Percentiles rank a stretch among this genome's conserved stretches.
phyloP scores from a whole-genome alignment of 1,139 yeast genomes.

The Geotrichum restrictum region DNA sequence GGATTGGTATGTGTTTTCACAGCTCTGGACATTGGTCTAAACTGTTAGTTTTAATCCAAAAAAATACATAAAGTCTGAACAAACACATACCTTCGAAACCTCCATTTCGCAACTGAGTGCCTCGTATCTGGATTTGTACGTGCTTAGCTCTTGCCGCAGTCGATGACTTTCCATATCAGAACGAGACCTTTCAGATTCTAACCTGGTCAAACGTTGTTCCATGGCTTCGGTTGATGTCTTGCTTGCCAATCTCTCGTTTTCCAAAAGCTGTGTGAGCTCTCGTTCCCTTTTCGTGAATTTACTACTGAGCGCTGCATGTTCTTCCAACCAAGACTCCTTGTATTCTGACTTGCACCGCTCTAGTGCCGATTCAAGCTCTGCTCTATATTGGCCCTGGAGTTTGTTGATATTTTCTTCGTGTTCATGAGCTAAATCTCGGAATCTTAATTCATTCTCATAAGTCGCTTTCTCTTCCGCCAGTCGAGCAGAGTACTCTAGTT shows the following conservation, averaged over 20 bases:
- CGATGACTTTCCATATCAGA: conserved; percentile 23
- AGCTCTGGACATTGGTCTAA: not conserved
- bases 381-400: conserved; percentile 22
- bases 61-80: not conserved
- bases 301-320: conserved; percentile 9
- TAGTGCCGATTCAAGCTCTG: conserved; percentile 8
- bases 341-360: conserved; percentile 27
- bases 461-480: conserved; percentile 27
- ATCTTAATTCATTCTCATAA: conserved; percentile 7
- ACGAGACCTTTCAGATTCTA: conserved; percentile 23
- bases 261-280: not conserved
- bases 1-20: not conserved
- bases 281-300: conserved; percentile 18
- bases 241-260: conserved; percentile 7
- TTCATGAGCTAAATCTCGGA: conserved; percentile 12
- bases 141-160: conserved; percentile 13
- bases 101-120: conserved; percentile 3
- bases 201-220: conserved; percentile 26
- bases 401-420: conserved; percentile 27
- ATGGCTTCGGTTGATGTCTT: conserved; percentile 19
- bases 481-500: conserved; percentile 4
- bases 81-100: not conserved
- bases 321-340: conserved; percentile 26
- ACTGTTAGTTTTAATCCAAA: not conserved
- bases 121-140: conserved; percentile 24